These are phyloP conservation scores for Cercophora newfieldiana DNA, from an alignment of 495 filamentous ascomycete species.

Conservation along the genomic window DNA sequence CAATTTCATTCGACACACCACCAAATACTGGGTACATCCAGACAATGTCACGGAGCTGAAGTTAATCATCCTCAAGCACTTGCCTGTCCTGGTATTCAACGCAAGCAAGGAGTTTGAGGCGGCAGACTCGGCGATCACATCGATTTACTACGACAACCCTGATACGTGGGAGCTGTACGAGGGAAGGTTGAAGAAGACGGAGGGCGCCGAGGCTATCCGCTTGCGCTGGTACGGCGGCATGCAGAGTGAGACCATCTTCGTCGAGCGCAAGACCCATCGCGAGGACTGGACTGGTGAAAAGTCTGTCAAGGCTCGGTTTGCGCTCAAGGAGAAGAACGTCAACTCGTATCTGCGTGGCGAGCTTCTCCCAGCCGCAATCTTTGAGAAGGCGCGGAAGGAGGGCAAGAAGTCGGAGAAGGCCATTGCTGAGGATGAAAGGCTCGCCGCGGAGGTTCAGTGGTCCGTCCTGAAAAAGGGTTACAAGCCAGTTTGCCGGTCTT, in stretches of 20 bases:
- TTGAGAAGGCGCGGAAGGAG: constrained; percentile 93
- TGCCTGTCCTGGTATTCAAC: constrained; percentile 97
- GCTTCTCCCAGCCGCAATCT: constrained; percentile 76
- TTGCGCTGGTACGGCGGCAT: constrained; percentile 97
- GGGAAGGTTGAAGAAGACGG: constrained; percentile 93
- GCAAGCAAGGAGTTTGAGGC: constrained; percentile 92
- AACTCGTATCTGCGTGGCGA: constrained; percentile 84
- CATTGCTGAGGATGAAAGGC: constrained; percentile 83
- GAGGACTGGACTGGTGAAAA: constrained; percentile 99
- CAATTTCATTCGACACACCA: constrained; percentile 95
- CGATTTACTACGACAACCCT: constrained; percentile 96
- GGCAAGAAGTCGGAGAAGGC: constrained; percentile 88
- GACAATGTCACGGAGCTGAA: constrained; percentile 99
- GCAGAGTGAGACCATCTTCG: constrained; percentile 90
- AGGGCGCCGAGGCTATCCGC: constrained; percentile 95
- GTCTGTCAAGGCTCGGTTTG: constrained; percentile 95
- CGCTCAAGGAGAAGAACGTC: constrained; percentile 94
- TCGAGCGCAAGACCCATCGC: constrained; percentile 96
- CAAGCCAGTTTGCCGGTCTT: constrained; percentile 83
- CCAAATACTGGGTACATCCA: constrained; percentile 99
- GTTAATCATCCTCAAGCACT: constrained; percentile 94
- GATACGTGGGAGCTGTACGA: constrained; percentile 92
- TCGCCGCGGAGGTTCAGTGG: constrained; percentile 92
- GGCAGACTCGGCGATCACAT: constrained; percentile 90
- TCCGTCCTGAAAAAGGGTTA: constrained; percentile 81